Evolutionary conservation across 2,329 filamentous ascomycete species (phyloP), one percentile per base, ranked within the genome.

Genomic region (Apiospora arundinis): DNA sequence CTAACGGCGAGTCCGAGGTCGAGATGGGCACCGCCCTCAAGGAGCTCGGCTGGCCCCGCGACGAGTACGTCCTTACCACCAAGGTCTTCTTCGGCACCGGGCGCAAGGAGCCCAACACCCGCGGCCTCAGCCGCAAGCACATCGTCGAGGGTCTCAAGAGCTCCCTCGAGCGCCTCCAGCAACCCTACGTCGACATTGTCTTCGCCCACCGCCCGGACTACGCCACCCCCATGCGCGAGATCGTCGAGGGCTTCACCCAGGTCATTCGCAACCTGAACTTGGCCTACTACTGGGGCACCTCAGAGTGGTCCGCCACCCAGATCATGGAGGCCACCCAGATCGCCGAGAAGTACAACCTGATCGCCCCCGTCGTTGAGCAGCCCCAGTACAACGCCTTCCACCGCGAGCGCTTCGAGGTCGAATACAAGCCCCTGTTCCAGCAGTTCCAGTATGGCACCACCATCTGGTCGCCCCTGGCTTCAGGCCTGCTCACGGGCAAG

Each of bases 141-240:
- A 78, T 88, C 69, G 81, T 87, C 71, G 86, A 91, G 80, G 89
- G 89, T 44, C 81, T 90, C 69, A 88, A 90, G 82, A 84, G 83
- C 78, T 89, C 85, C 1, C 80, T 91, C n/a, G 81, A 84, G 74
- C 85, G 91, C 40, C 84, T 93, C 68, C 85, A 91, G 76, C 85
- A 89, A 70, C 86, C 87, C n/a, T 93, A 93, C 76, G 90, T 92
- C 70, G 90, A 92, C 78, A 82, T 92, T 63, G 86, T 91, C 48
- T 88, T 91, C 70, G 89, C 90, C 4, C 90, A 92, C 79, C 84
- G 89, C 37, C 87, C 88, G 21, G 90, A 92, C 74, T 80, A 82
- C 25, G 83, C 83, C 70, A 89, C 88, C 2, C 87, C 88, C 3
- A 90, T 90, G 85, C 88, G 88, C 79, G 90, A 92, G 80, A 88